phyloP scores from a whole-genome alignment of 2,329 filamentous ascomycete genomes.

The Colletotrichum scovillei region DNA sequence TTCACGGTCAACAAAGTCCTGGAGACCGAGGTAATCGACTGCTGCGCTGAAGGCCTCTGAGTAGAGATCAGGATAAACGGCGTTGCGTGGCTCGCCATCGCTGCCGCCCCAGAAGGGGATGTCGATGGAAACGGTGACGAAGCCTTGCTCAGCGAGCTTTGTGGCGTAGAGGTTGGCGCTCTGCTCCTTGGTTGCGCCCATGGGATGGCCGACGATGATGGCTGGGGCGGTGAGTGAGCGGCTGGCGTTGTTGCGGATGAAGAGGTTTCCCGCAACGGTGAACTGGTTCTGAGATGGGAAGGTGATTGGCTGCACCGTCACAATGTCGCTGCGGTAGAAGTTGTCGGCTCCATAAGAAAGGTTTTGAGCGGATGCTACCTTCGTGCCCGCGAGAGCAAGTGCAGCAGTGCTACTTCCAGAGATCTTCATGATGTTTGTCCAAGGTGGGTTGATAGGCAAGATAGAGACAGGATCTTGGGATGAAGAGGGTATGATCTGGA shows the following conservation, averaged over 20 bases:
- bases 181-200: constrained; percentile 46
- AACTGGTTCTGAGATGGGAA: constrained; percentile 10
- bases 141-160: constrained; percentile 40
- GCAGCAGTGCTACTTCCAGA: neutral
- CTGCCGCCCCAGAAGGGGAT: constrained; percentile 42
- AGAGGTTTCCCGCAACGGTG: constrained; percentile 14
- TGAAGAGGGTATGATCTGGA: neutral
- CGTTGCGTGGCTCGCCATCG: constrained; percentile 40
- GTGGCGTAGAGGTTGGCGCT: constrained; percentile 45
- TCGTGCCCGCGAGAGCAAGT: neutral
- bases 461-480: neutral
- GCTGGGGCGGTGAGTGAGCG: constrained; percentile 21
- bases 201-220: constrained; percentile 43
- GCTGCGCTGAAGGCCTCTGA: constrained; percentile 45
- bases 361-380: constrained; percentile 18
- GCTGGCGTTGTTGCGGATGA: neutral
- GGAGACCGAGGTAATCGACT: constrained; percentile 43
- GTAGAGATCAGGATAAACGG: constrained; percentile 41
- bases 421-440: neutral
- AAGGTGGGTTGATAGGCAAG: too few relatives aligned
- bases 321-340: constrained; percentile 25
- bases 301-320: constrained; percentile 8
- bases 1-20: constrained; percentile 41
- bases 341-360: constrained; percentile 25
- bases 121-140: constrained; percentile 42